Percentiles rank a stretch among this genome's conserved stretches.
Conservation (phyloP, 2,329 filamentous ascomycete species). For the Fusarium sublunatum region DNA sequence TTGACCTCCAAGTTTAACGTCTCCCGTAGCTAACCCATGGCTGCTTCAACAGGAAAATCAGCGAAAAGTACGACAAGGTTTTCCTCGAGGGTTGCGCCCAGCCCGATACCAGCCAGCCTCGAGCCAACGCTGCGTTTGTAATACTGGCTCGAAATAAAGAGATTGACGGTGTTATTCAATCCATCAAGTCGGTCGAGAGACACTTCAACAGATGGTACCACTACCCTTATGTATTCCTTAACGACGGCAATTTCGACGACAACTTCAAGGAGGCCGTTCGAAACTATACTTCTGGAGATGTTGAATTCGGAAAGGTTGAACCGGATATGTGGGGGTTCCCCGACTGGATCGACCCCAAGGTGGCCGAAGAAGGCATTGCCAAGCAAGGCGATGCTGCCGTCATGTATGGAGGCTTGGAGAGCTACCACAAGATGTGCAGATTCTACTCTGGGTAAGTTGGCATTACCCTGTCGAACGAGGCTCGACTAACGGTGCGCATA, state of each 20-base stretch:
- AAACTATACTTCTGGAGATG: conserved; percentile 87
- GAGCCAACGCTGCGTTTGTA: conserved; percentile 95
- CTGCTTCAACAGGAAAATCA: conserved; percentile 79
- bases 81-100: conserved; percentile 92
- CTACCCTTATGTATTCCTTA: conserved; percentile 98
- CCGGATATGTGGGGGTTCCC: conserved; percentile 95
- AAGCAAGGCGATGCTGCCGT: conserved; percentile 97
- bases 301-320: conserved; percentile 95
- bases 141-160: conserved; percentile 97
- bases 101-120: conserved; percentile 79
- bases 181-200: conserved; percentile 95
- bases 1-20: neutral
- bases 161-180: conserved; percentile 93
- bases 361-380: conserved; percentile 93
- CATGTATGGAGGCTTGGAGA: conserved; percentile 99
- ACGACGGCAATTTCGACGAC: conserved; percentile 96
- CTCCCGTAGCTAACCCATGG: conserved; percentile 30
- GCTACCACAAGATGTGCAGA: conserved; percentile 98
- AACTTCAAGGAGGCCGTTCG: conserved; percentile 88
- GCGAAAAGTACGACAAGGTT: conserved; percentile 95
- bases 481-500: conserved; percentile 47
- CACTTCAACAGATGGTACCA: conserved; percentile 99
- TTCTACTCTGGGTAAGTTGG: conserved; percentile 91
- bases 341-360: conserved; percentile 93
- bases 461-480: neutral